Conservation (phyloP, 2,329 filamentous ascomycete genomes). For the Ampelomyces quisqualis region DNA sequence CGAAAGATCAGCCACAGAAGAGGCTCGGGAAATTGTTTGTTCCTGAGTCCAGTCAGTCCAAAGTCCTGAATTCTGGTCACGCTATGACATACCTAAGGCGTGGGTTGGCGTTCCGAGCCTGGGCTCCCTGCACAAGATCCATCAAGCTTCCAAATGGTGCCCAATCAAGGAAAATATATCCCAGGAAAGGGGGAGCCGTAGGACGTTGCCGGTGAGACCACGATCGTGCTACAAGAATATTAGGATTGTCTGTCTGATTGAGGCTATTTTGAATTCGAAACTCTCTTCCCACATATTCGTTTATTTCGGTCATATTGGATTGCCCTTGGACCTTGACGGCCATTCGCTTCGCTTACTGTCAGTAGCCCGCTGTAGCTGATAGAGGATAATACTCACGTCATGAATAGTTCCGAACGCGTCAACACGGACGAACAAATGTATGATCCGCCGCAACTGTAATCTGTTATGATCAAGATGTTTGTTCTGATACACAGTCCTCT, state of each 20-base stretch:
- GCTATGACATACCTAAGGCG: too few relatives aligned
- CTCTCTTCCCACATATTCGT: background rate
- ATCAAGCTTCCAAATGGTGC: background rate
- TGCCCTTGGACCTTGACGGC: conserved; percentile 2
- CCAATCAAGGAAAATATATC: conserved; percentile 1
- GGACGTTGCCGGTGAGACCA: background rate
- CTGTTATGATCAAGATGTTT: background rate
- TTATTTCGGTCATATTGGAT: background rate
- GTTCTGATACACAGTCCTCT: background rate
- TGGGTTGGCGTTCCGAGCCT: background rate
- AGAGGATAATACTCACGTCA: background rate
- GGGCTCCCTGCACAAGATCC: background rate
- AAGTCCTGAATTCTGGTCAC: background rate
- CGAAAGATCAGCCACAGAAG: conserved; percentile 10
- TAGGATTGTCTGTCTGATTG: background rate
- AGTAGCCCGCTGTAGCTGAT: too few relatives aligned
- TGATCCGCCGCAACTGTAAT: background rate
- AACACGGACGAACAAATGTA: background rate
- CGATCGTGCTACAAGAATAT: background rate
- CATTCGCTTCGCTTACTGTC: background rate
- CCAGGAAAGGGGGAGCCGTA: background rate
- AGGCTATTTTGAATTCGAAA: background rate
- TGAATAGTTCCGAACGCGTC: background rate
- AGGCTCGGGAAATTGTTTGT: conserved; percentile 7
- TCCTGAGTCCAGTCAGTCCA: background rate